These are phyloP conservation scores for Pseudoturritis turrita DNA, from an alignment of 345 rosid species.

Conservation along the genomic window DNA sequence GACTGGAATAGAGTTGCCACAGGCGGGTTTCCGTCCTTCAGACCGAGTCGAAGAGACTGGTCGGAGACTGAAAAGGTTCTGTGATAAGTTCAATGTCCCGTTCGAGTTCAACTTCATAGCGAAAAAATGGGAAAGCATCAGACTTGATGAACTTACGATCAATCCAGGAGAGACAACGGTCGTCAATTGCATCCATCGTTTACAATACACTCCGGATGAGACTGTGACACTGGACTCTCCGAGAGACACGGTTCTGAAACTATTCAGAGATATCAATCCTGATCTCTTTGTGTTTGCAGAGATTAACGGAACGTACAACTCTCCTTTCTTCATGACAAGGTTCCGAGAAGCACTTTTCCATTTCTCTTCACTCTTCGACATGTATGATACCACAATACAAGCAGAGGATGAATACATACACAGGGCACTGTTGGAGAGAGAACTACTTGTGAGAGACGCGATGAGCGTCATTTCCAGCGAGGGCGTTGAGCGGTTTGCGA, in stretches of 20 bases:
- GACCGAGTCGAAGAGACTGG: conserved; percentile 77
- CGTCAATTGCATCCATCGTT: conserved; percentile 53
- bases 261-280: conserved; percentile 59
- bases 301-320: conserved; percentile 55
- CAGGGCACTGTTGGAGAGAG: conserved; percentile 66
- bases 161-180: conserved; percentile 48
- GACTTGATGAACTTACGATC: conserved; percentile 55
- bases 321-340: conserved; percentile 68
- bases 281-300: conserved; percentile 64
- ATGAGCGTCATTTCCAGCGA: conserved; percentile 70
- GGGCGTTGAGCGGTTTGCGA: conserved; percentile 61
- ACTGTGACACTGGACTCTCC: conserved; percentile 49
- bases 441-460: conserved; percentile 50
- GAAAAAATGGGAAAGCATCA: conserved; percentile 74
- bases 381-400: conserved; percentile 51
- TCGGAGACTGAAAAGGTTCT: conserved; percentile 48
- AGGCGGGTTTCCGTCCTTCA: conserved; percentile 68
- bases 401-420: conserved; percentile 43
- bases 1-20: conserved; percentile 79
- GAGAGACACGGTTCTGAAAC: conserved; percentile 57
- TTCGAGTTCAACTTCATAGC: conserved; percentile 61
- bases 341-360: conserved; percentile 70
- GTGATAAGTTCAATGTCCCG: conserved; percentile 52
- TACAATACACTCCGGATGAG: conserved; percentile 67
- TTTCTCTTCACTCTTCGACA: conserved; percentile 65